phyloP scores from a whole-genome alignment of 495 filamentous ascomycete species.

The Xylaria grammica region DNA sequence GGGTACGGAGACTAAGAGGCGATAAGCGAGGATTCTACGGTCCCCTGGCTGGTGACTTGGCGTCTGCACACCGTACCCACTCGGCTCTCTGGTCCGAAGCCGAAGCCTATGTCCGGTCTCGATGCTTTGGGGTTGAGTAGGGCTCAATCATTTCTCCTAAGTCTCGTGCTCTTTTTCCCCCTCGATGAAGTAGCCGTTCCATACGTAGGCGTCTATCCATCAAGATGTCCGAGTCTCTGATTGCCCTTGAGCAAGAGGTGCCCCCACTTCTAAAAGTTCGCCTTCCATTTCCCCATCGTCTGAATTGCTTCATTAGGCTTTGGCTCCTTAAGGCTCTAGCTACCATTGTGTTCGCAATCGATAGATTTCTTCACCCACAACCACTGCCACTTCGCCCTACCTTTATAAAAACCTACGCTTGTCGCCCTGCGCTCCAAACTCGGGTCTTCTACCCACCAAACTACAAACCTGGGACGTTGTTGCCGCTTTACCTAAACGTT shows the following conservation, averaged over 20 bases:
- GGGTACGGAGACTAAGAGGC: no score
- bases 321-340: slow-evolving; percentile 31
- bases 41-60: no score
- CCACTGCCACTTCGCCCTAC: slow-evolving; percentile 33
- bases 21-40: no score
- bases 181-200: no score
- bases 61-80: no score
- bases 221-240: slow-evolving; percentile 21
- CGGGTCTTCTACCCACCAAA: slow-evolving; percentile 44
- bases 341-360: slow-evolving; percentile 25
- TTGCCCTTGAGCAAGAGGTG: slow-evolving; percentile 18
- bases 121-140: no score
- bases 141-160: no score
- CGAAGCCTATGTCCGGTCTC: no score
- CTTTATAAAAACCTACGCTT: slow-evolving; percentile 39
- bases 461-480: slow-evolving; percentile 32
- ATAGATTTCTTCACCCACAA: slow-evolving; percentile 22
- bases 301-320: slow-evolving; percentile 35
- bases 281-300: slow-evolving; percentile 27
- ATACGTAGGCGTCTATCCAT: no score
- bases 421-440: slow-evolving; percentile 37
- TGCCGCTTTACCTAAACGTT: slow-evolving; percentile 46
- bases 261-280: slow-evolving; percentile 30
- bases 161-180: no score
- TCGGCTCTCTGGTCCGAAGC: no score